Evolutionary conservation across 2,329 filamentous ascomycete species (phyloP).

Genomic region (Ceratocystis cacaofunesta): DNA sequence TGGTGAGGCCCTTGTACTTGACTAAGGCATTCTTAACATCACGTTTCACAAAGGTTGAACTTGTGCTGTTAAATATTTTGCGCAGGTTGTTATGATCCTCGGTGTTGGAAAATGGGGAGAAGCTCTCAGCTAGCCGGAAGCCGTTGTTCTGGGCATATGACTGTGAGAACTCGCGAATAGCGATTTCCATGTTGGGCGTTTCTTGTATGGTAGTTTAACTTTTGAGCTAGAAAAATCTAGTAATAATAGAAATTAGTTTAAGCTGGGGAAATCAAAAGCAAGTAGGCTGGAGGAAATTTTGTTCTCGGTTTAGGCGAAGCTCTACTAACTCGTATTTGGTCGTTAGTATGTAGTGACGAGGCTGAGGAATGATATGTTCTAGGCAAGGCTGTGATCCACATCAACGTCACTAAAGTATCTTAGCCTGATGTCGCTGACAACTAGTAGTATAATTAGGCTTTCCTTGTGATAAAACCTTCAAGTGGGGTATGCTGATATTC

Average conservation of each 20-base stretch:
- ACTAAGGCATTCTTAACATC: conserved; percentile 61
- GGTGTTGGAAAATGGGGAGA: conserved; percentile 54
- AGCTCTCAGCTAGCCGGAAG: conserved; percentile 55
- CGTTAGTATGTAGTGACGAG: background rate
- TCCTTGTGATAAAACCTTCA: no score
- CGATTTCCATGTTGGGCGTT: conserved; percentile 40
- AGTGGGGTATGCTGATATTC: no score
- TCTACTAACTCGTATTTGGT: background rate
- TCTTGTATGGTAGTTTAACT: background rate
- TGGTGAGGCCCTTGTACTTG: conserved; percentile 40
- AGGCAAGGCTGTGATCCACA: conserved; percentile 2
- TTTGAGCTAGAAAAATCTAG: background rate
- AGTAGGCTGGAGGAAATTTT: background rate
- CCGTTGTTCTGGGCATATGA: conserved; percentile 54
- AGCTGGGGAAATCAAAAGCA: background rate
- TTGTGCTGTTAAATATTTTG: conserved; percentile 57
- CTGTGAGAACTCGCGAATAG: conserved; percentile 58
- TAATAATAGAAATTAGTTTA: background rate
- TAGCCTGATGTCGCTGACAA: background rate
- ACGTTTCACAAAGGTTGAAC: conserved; percentile 46
- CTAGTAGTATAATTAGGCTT: no score
- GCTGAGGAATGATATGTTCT: conserved; percentile 3
- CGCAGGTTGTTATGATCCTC: conserved; percentile 50
- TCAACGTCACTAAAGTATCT: background rate
- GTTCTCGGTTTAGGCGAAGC: background rate